Evolutionary conservation across 129 eudicot species (phyloP).

Genomic region (Gnaphalium uliginosum): DNA sequence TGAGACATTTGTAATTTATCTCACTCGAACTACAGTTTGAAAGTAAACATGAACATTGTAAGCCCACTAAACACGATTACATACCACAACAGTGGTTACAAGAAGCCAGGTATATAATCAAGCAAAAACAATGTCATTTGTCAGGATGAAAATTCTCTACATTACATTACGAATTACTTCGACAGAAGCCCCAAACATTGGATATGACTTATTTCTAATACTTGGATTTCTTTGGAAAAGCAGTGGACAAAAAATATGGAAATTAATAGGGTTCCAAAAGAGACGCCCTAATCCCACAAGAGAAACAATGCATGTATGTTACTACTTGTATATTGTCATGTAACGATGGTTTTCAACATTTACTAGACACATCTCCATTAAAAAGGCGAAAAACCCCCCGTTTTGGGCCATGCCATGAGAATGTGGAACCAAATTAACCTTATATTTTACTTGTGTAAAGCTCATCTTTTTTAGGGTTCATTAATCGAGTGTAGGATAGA

Average conservation of each 20-base stretch:
- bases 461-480: conserved; percentile 7
- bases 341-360: conserved; percentile 2
- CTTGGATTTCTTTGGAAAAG: background rate
- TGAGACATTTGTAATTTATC: background rate
- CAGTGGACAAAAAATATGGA: conserved; percentile 9
- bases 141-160: background rate
- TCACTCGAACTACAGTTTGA: background rate
- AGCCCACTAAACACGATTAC: background rate
- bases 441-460: conserved; percentile 21
- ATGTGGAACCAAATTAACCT: conserved; percentile 15
- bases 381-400: conserved; percentile 8
- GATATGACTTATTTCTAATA: background rate
- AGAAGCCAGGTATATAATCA: background rate
- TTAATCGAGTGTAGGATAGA: conserved; percentile 57
- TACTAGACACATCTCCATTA: conserved; percentile 9
- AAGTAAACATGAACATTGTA: background rate
- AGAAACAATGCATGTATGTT: conserved; percentile 33
- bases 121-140: background rate
- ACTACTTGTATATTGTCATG: conserved; percentile 20
- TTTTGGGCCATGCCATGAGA: background rate
- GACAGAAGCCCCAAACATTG: background rate
- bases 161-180: background rate
- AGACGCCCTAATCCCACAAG: background rate
- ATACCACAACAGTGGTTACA: background rate
- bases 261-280: conserved; percentile 3